Percentiles rank a stretch among this genome's conserved stretches.
Evolutionary conservation across 805 yeast genomes (phyloP).

Genomic region (Saturnispora silvae): DNA sequence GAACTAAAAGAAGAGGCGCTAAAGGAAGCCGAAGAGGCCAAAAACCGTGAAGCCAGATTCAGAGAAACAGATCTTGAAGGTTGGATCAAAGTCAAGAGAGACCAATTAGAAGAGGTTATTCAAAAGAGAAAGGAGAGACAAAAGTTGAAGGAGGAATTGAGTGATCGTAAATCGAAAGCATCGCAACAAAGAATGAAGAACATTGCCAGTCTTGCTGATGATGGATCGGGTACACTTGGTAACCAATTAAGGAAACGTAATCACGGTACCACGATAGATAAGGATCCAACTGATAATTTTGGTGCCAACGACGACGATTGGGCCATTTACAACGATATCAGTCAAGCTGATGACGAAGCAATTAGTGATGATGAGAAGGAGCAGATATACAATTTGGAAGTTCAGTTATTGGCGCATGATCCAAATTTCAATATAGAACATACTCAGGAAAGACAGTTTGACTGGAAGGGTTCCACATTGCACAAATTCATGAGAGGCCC

Average conservation of each 20-base stretch:
- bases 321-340: constrained; percentile 79
- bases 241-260: constrained; percentile 30
- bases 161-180: constrained; percentile 82
- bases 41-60: constrained; percentile 64
- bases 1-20: constrained; percentile 65
- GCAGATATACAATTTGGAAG: constrained; percentile 53
- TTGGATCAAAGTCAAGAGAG: constrained; percentile 71
- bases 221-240: constrained; percentile 20
- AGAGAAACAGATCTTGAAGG: constrained; percentile 59
- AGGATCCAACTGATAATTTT: constrained; percentile 87
- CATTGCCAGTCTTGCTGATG: constrained; percentile 81
- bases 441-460: constrained; percentile 67
- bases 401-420: constrained; percentile 68
- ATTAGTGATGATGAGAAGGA: constrained; percentile 65
- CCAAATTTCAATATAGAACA: constrained; percentile 81
- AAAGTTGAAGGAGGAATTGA: constrained; percentile 64
- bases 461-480: constrained; percentile 71
- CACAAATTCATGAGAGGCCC: constrained; percentile 90
- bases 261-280: constrained; percentile 61
- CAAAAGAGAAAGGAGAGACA: constrained; percentile 53
- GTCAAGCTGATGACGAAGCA: constrained; percentile 68
- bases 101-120: constrained; percentile 48
- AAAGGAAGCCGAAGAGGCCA: constrained; percentile 48
- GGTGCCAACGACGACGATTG: constrained; percentile 96
- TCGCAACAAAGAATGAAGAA: constrained; percentile 89